These are phyloP conservation scores for Sideroxylon spinosum DNA, from an alignment of 179 eudicot genomes.

Conservation along the genomic window DNA sequence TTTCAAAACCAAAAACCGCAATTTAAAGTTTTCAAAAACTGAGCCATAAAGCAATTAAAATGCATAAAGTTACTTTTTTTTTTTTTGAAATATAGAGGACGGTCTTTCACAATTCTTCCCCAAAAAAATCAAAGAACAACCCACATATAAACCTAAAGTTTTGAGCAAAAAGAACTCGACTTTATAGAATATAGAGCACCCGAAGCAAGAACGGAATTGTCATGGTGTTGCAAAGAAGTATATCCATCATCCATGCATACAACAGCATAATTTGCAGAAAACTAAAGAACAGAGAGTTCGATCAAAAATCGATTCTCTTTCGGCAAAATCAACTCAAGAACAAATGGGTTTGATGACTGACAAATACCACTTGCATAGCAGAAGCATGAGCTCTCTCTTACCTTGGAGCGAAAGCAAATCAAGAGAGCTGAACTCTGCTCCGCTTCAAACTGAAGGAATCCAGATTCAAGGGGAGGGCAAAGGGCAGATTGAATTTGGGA, in stretches of 20 bases:
- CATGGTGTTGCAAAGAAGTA: not conserved
- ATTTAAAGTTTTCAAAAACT: not conserved
- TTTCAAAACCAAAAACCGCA: not conserved
- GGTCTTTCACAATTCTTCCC: not conserved
- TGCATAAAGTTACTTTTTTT: not conserved
- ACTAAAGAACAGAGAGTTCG: not conserved
- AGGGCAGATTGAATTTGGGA: not conserved
- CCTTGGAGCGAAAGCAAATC: not conserved
- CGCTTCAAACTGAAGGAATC: constrained; percentile 1
- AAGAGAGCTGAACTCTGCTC: not conserved
- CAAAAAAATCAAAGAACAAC: not conserved
- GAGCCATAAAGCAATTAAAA: not conserved
- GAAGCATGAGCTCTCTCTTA: not conserved
- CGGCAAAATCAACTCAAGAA: constrained; percentile 8
- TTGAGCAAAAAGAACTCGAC: not conserved
- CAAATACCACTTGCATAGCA: not conserved
- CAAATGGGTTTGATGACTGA: not conserved
- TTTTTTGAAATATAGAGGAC: not conserved
- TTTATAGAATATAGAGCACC: not conserved
- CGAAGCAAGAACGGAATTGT: not conserved
- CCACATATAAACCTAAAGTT: not conserved
- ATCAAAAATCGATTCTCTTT: not conserved
- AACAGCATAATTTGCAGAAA: not conserved
- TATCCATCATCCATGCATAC: no score
- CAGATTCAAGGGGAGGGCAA: no score